Base-by-base conservation (phyloP, 78 protist genomes). In the Chrysochromulina parva region DNA sequence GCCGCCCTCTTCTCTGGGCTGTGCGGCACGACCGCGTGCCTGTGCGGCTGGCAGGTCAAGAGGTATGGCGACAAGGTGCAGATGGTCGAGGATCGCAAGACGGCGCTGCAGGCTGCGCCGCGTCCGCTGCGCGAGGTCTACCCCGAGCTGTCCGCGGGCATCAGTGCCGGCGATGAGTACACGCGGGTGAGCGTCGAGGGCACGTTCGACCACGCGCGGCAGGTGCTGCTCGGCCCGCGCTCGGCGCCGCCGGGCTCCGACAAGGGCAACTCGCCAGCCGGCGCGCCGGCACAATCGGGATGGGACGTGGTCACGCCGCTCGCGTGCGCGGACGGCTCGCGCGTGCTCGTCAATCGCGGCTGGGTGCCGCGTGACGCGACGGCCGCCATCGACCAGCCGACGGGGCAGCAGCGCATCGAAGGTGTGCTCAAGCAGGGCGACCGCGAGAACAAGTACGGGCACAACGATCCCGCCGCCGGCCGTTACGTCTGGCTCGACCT, bases 281-380 rank as follows among this genome's bases (percentile, higher is more conserved):
- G 82, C 55, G 82, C 55, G 4, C 55, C 82, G 50, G 9, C 14
- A 1, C 13, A 3, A 5, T 11, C 82, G 20, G 82, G 82, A 1
- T 74, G 53, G 57, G 82, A 74, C 82, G 82, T 74, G 57, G 24
- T 74, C 28, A 74, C 82, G 55, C 82, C 82, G 53, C 55, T 74
- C 38, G 19, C 3, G 28, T 74, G 82, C 82, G 17, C 1, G 57
- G 82, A 48, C 82, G 82, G 82, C 53, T 3, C 26, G 28, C 28
- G 19, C 26, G n/a, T 74, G 57, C 82, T 74, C 57, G 82, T 74
- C 38, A 74, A 74, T 55, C 50, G 82, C 58, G 82, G 82, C 57
- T 74, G 82, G 82, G 82, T 74, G 26, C 53, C 53, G 2, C 82
- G 82, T 1, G 82, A 74, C 9, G 26, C 9, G 19, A n/a, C 48